Percentiles rank a stretch among this genome's conserved stretches.
Evolutionary conservation across 1,284 basidiomycete species (phyloP).

Genomic region (Uromyces viciae-fabae): DNA sequence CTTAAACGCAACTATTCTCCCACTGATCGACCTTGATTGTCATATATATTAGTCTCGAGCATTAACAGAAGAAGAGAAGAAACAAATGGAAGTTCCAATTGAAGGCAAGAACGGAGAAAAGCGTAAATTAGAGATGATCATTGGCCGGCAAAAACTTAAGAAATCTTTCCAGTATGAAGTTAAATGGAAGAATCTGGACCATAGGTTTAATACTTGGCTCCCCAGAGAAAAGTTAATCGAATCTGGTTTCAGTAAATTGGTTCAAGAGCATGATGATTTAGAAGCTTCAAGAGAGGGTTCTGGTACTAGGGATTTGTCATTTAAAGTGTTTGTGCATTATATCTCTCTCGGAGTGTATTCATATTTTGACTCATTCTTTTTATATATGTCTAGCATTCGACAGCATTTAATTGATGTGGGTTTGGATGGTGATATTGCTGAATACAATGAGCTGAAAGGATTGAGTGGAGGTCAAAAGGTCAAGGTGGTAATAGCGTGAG

Average conservation of each 20-base stretch:
- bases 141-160: slow-evolving; percentile 97
- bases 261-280: slow-evolving; percentile 94
- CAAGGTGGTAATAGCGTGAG: slow-evolving; percentile 79
- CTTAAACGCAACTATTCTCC: background rate
- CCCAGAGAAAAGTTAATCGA: slow-evolving; percentile 80
- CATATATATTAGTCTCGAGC: slow-evolving; percentile 64
- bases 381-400: slow-evolving; percentile 49
- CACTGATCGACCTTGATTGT: background rate
- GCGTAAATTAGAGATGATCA: slow-evolving; percentile 80
- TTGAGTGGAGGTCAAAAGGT: slow-evolving; percentile 73
- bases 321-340: slow-evolving; percentile 50
- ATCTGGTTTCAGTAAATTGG: slow-evolving; percentile 85
- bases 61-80: slow-evolving; percentile 81
- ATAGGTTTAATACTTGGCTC: slow-evolving; percentile 88
- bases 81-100: slow-evolving; percentile 78
- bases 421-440: slow-evolving; percentile 91
- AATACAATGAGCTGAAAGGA: slow-evolving; percentile 91
- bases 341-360: slow-evolving; percentile 60
- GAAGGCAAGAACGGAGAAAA: slow-evolving; percentile 85
- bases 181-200: slow-evolving; percentile 92
- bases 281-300: slow-evolving; percentile 85
- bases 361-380: background rate
- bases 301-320: slow-evolving; percentile 62
- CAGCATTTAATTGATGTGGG: slow-evolving; percentile 66
- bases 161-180: slow-evolving; percentile 92